A percentile compares a stretch with the other conserved stretches of the same genome.
phyloP scores from a whole-genome alignment of 2,329 filamentous ascomycete species.

The Exophiala alcalophila region DNA sequence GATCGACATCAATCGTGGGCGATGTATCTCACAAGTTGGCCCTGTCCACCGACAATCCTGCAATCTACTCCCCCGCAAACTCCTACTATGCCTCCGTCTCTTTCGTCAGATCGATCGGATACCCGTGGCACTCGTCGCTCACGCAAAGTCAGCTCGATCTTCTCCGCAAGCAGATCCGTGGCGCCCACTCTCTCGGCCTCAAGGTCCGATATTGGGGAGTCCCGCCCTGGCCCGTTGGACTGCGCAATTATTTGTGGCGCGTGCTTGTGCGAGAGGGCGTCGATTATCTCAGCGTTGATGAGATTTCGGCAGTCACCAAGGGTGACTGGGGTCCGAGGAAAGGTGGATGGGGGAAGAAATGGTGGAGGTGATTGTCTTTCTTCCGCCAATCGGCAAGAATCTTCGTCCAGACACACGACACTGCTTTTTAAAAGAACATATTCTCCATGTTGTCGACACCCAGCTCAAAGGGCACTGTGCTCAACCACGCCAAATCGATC shows the following conservation, averaged over 20 bases:
- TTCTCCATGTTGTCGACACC: neutral
- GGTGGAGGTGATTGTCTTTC: conserved; percentile 12
- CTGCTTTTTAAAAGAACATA: neutral
- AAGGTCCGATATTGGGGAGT: conserved; percentile 58
- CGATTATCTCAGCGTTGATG: conserved; percentile 57
- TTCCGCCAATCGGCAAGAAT: too few species aligned
- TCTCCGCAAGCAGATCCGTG: conserved; percentile 51
- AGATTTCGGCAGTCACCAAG: conserved; percentile 37
- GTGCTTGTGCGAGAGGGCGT: conserved; percentile 53
- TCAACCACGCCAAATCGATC: conserved; percentile 5
- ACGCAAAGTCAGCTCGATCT: conserved; percentile 41
- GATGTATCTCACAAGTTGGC: neutral
- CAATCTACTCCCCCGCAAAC: conserved; percentile 47
- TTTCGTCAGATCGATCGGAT: conserved; percentile 44
- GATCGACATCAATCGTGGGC: neutral
- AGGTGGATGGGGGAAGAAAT: conserved; percentile 7
- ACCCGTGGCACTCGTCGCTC: conserved; percentile 39
- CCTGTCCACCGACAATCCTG: neutral
- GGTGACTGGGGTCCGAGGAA: conserved; percentile 11
- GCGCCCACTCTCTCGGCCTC: conserved; percentile 51
- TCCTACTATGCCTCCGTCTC: conserved; percentile 57
- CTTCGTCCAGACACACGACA: too few species aligned
- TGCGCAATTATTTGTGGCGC: conserved; percentile 55
- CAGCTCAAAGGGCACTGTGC: conserved; percentile 1
- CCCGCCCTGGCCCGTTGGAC: conserved; percentile 53